phyloP scores from a whole-genome alignment of 1,284 basidiomycete species.

The Rhizopogon parksii region DNA sequence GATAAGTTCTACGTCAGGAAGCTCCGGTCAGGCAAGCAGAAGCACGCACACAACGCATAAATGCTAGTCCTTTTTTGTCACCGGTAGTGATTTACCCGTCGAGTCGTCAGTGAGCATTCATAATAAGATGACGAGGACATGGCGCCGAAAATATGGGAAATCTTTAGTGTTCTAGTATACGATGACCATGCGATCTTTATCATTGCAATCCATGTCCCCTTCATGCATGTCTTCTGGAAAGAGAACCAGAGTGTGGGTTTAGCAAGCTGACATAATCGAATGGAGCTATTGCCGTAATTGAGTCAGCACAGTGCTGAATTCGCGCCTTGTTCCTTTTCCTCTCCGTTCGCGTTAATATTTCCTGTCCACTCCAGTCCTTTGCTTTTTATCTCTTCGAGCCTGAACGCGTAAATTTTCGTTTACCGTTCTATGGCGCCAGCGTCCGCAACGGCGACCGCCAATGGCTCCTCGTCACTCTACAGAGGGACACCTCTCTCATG shows the following conservation, averaged over 20 bases:
- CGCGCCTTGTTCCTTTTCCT: slow-evolving; percentile 19
- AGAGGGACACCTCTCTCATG: slow-evolving; percentile 39
- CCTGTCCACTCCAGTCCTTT: slow-evolving; percentile 15
- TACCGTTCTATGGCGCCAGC: slow-evolving; percentile 33
- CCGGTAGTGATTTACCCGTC: slow-evolving; percentile 1
- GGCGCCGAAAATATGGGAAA: slow-evolving; percentile 8
- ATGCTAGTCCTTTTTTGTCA: not conserved
- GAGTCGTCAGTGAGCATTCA: not conserved
- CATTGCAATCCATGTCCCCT: slow-evolving; percentile 10
- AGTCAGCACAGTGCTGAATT: slow-evolving; percentile 17
- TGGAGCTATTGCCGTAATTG: slow-evolving; percentile 24
- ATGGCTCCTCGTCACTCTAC: slow-evolving; percentile 20
- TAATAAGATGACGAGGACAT: slow-evolving; percentile 6
- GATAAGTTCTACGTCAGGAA: slow-evolving; percentile 88
- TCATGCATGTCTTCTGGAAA: not conserved
- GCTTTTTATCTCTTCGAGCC: slow-evolving; percentile 9
- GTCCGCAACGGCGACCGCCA: slow-evolving; percentile 28
- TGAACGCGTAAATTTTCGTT: slow-evolving; percentile 19
- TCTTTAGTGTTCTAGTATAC: slow-evolving; percentile 11
- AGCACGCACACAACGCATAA: slow-evolving; percentile 66
- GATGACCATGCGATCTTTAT: slow-evolving; percentile 11
- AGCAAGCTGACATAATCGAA: slow-evolving; percentile 19
- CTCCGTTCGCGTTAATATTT: slow-evolving; percentile 28
- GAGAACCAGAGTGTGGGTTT: not conserved
- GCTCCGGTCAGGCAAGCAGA: slow-evolving; percentile 88